Evolutionary conservation across 768 basidiomycete genomes (phyloP), one percentile per base, ranked within the genome.

Genomic region (Amanita subjunquillea): DNA sequence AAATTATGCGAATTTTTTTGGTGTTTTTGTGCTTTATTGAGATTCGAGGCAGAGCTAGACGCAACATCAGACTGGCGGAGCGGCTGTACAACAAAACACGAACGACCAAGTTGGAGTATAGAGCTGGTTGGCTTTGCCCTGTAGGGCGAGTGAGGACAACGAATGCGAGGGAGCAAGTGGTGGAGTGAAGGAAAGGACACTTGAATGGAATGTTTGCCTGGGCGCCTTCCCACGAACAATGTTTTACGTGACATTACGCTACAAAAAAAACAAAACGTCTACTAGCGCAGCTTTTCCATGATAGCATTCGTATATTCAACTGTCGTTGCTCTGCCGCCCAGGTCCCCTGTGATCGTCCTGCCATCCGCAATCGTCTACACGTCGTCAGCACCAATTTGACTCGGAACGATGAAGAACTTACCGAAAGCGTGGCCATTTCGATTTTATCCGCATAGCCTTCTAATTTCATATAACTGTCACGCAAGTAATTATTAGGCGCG

Each of bases 341-440:
- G 73, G 69, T 99, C 96, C 29, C 95, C 90, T 6, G 96, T 99
- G 67, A 97, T 94, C 39, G 75, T 68, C 72, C 89, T 92, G 59
- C 96, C 96, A 72, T 96, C 95, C 15, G 95, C 92, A 65, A 99
- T 96, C 32, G 93, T 98, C 93, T 95, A 37, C 41, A 13, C 69
- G 89, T 71, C 94, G 92, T 56, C 77, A 67, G 57, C 97, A 79
- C 40, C 88, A 80, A 56, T 95, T 95, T 69, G 83, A 82, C 72
- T 96, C 91, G 58, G 98, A 41, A 23, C 37, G 42, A 41, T 48
- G 7, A 22, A 13, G 23, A n/a, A 70, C 91, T 67, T 71, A 96
- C 94, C 56, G 78, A 67, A 56, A 99, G 80, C 44, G 89, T 81
- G 56, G 96, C 96, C 69, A 83, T 83, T 72, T 98, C 92, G 58